Base-by-base conservation (phyloP, 192 early-diverging fungal species). In the Coemansia sp. region DNA sequence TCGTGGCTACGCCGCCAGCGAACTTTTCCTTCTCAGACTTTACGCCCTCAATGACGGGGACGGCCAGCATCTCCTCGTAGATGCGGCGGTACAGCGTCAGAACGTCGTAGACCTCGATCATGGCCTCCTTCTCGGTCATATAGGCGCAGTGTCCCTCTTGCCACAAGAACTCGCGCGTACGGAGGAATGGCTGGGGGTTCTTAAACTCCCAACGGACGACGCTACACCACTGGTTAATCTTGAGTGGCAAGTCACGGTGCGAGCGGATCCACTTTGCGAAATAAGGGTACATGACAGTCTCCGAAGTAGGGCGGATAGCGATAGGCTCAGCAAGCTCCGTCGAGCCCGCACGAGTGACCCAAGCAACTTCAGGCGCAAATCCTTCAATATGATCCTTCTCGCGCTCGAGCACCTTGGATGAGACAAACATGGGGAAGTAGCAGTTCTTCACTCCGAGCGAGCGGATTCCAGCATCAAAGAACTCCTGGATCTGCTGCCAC, bases 131-230 rank as follows among this genome's bases (percentile, higher is more conserved):
- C 85, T 94, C 89, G 65, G 92, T 96, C 57, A 95, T 88, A 70
- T 96, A 93, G 21, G 96, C 98, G 63, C 95, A 97, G 82, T 99
- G 98, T 55, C 98, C 98, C 84, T 99, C 98, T 80, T 99, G 98
- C 98, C 98, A 99, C 73, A 99, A 86, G 88, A 99, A 99, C 87
- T 99, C 98, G 66, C 98, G 93, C 19, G 98, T 98, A 57, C 98
- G 88, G 69, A 99, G 77, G 89, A 99, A 99, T 57, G 98, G 96
- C 86, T 98, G 95, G 49, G 96, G 96, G 86, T 99, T 92, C 87
- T 99, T 99, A 86, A 99, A 99, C 87, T 99, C 98, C 98, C 98
- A 99, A 68, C 98, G 92, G 49, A 99, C 98, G 69, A 99, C 96
- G 73, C 94, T 96, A 87, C 94, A 95, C 98, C 98, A 99, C 85